phyloP scores from a whole-genome alignment of 768 basidiomycete genomes.

The Scleroderma citrinum region DNA sequence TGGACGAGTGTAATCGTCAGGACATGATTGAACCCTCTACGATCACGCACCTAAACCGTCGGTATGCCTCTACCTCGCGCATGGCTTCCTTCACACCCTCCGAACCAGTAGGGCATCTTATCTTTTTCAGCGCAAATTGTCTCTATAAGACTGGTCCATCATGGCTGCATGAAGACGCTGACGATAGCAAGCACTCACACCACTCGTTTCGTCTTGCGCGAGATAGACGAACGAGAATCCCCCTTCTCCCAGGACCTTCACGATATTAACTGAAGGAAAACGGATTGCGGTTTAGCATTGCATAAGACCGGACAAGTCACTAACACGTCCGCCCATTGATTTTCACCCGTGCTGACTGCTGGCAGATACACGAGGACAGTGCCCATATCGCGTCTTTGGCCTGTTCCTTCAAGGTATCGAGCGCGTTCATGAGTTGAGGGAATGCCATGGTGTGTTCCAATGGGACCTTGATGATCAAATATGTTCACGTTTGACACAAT shows the following conservation, averaged over 20 bases:
- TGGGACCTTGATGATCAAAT: not conserved
- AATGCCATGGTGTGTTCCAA: conserved; percentile 22
- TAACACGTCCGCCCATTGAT: conserved; percentile 93
- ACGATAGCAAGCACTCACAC: conserved; percentile 42
- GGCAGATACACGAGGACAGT: conserved; percentile 74
- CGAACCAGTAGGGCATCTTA: conserved; percentile 82
- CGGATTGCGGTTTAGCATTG: not conserved
- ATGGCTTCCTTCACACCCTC: conserved; percentile 88
- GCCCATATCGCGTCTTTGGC: conserved; percentile 81
- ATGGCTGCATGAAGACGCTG: conserved; percentile 3
- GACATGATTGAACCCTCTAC: conserved; percentile 23
- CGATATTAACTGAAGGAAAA: conserved; percentile 64
- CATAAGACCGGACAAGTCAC: conserved; percentile 23
- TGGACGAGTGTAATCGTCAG: conserved; percentile 23
- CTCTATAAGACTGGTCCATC: conserved; percentile 39
- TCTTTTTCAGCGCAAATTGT: conserved; percentile 96
- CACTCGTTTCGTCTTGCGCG: conserved; percentile 80
- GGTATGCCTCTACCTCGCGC: conserved; percentile 88
- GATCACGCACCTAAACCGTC: conserved; percentile 93
- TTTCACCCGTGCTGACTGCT: conserved; percentile 82
- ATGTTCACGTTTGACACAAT: not conserved
- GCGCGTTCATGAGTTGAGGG: conserved; percentile 30
- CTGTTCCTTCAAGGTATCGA: conserved; percentile 63
- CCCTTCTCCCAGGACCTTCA: conserved; percentile 92
- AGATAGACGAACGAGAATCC: conserved; percentile 92